Evolutionary conservation across 768 basidiomycete genomes (phyloP).

Genomic region (Russula emetica): DNA sequence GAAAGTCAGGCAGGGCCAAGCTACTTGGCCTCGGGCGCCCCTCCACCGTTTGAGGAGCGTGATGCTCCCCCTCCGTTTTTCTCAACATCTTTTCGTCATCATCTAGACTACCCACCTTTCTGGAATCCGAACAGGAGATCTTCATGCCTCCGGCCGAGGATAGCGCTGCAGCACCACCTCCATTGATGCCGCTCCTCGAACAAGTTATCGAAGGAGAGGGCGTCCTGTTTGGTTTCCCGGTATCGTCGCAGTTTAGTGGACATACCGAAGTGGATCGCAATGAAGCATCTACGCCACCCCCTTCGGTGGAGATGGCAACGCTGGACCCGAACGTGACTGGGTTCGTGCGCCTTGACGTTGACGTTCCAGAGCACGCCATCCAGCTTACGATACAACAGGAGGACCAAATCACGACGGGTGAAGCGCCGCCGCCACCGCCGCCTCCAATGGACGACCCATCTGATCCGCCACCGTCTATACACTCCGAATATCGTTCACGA

Average conservation of each 20-base stretch:
- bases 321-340: slow-evolving; percentile 66
- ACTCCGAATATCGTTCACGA: slow-evolving; percentile 61
- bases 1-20: slow-evolving; percentile 76
- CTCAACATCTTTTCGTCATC: slow-evolving; percentile 37
- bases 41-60: slow-evolving; percentile 82
- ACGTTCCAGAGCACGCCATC: slow-evolving; percentile 49
- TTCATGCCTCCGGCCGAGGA: slow-evolving; percentile 52
- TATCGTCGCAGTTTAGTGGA: slow-evolving; percentile 76
- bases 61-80: slow-evolving; percentile 73
- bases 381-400: slow-evolving; percentile 56
- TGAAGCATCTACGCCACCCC: slow-evolving; percentile 65
- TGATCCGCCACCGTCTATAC: slow-evolving; percentile 85
- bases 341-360: slow-evolving; percentile 53
- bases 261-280: slow-evolving; percentile 57
- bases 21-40: slow-evolving; percentile 55
- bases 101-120: slow-evolving; percentile 63
- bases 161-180: slow-evolving; percentile 35
- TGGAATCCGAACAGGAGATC: slow-evolving; percentile 75
- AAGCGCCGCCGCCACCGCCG: slow-evolving; percentile 66
- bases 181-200: slow-evolving; percentile 31
- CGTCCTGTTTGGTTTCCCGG: slow-evolving; percentile 64
- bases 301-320: slow-evolving; percentile 70
- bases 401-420: slow-evolving; percentile 35
- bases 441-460: slow-evolving; percentile 82
- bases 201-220: slow-evolving; percentile 66